Evolutionary conservation across 1,284 basidiomycete genomes (phyloP), one percentile per base, ranked within the genome.

Genomic region (Ganoderma leucocontextum): DNA sequence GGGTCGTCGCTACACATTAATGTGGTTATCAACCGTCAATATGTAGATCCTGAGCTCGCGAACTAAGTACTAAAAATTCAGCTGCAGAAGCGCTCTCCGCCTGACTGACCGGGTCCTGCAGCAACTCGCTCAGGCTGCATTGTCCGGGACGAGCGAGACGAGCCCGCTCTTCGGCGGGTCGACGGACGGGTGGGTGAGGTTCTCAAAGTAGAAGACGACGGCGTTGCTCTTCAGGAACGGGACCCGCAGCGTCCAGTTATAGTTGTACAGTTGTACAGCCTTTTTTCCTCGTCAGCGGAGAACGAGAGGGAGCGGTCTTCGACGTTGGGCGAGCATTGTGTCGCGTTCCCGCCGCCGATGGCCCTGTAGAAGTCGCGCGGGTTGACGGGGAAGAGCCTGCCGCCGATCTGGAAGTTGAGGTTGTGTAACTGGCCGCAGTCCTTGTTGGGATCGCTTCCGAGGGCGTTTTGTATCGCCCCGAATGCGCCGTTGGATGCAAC

Each of bases 161-260:
- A 93, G 84, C 9, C 91, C 91, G 63, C 93, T 86, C 15, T 86
- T 85, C 0, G 91, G 89, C 3, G 86, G 86, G 75, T 92, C 90
- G 63, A 80, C 78, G 0, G 86, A 88, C 1, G 90, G 90, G 70
- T 88, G 82, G 0, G 85, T 86, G 47, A 92, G 75, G 73, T 91
- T 90, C 25, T 90, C 90, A 71, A 86, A 91, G 76, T 91, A 87
- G 76, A 88, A 92, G n/a, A 86, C 76, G n/a, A 82, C 80, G 35
- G 79, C 69, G 67, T 80, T 82, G 73, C 79, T 79, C 75, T 82
- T 82, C 61, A 83, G 75, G 73, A 83, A 83, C 52, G 82, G 79
- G 66, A 80, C 81, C 42, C 82, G 82, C 22, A 83, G 75, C 70
- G 76, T 81, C 82, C 82, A 83, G 67, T n/a, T n/a, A n/a, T n/a